Evolutionary conservation across 116 monocot species (phyloP), one percentile per base, ranked within the genome.

Genomic region (Cymodocea nodosa): DNA sequence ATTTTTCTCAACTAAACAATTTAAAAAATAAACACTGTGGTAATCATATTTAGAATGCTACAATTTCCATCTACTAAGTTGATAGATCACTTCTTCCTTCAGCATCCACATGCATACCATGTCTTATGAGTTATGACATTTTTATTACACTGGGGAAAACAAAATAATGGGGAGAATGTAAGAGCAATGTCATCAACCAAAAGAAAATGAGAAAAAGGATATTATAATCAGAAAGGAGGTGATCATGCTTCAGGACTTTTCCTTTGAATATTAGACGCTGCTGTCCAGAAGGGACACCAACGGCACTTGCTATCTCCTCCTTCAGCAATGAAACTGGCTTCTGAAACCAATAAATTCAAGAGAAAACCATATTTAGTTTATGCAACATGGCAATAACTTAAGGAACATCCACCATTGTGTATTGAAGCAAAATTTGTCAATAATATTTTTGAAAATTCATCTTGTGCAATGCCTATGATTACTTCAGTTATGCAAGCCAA

Each of bases 181-280:
- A 12, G 9, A 44, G 44, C 6, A 44, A 44, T 10, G 4, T 44
- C 44, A 44, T 44, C 44, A 10, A 44, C 12, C 44, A 35, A 56
- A 23, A 2, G 22, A 68, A 6, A 40, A 23, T 6, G 7, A 30
- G 8, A 49, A 63, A 70, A 73, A 78, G 91, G 95, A 97, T 97
- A 97, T 88, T 78, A 35, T 88, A 83, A 50, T 80, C 85, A 60
- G 91, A 97, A 35, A 97, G 82, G 22, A 68, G 61, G 52, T 91
- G 80, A 65, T 88, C 84, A 66, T 97, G 91, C 69, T 84, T 91
- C 60, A 97, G 66, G 56, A 97, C 97, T 63, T 67, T 87, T 25
- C 97, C 97, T 75, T 80, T 81, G 70, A 82, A 97, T 67, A 97
- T 91, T 39, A 97, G 75, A 6, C 97, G 78, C 64, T 97, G 97